Percentiles rank a stretch among this genome's conserved stretches.
These are phyloP conservation scores for Clitopilus passeckerianus DNA, from an alignment of 768 basidiomycete genomes.

Conservation along the genomic window DNA sequence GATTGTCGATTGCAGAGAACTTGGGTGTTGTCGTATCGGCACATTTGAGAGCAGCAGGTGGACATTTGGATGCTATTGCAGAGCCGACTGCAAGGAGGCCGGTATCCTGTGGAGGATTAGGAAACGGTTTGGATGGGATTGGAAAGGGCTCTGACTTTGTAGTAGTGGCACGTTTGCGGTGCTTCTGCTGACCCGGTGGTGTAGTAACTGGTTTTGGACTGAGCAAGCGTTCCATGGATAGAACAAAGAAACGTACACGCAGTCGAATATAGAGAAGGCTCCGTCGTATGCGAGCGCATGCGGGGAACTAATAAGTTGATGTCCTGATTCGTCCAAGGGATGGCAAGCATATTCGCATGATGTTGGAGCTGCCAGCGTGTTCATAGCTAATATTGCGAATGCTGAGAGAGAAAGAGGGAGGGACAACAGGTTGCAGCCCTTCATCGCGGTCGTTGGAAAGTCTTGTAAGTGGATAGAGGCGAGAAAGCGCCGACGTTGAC, in stretches of 20 bases:
- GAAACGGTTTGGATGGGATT: neutral
- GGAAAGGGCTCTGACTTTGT: conserved; percentile 11
- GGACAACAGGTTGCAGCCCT: neutral
- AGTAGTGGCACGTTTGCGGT: conserved; percentile 13
- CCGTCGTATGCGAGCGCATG: conserved; percentile 11
- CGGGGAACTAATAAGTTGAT: conserved; percentile 7
- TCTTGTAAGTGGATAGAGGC: too few species aligned
- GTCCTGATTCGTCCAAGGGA: conserved; percentile 5
- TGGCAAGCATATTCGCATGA: conserved; percentile 14
- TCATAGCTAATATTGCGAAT: neutral
- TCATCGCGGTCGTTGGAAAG: neutral
- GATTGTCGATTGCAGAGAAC: neutral
- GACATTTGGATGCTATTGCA: neutral
- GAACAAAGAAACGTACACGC: conserved; percentile 9
- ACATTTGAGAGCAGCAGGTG: neutral
- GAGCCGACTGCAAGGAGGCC: neutral
- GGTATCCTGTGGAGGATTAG: neutral
- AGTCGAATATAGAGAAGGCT: conserved; percentile 17
- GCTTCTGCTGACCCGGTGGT: conserved; percentile 4
- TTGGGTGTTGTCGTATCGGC: neutral
- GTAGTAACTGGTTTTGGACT: conserved; percentile 8
- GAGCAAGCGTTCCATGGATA: neutral
- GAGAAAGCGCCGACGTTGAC: too few species aligned
- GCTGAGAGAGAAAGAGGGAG: neutral
- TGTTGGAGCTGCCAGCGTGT: conserved; percentile 4